phyloP scores from a whole-genome alignment of 139 green algal genomes.

The Spirogloea muscicola region DNA sequence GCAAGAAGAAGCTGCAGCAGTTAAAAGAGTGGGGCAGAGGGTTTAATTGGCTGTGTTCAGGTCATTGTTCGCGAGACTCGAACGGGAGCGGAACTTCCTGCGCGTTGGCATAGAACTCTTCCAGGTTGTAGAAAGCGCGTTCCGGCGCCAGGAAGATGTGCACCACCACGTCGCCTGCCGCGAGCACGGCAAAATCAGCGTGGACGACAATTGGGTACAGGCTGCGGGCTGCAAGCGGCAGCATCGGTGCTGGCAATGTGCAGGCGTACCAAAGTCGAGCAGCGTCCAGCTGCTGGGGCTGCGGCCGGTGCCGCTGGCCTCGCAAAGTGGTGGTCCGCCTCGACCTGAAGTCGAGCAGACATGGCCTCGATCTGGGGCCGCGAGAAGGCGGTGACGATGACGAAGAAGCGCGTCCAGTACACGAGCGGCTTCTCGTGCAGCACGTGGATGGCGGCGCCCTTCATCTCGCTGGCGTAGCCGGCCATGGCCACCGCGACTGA shows the following conservation, averaged over 20 bases:
- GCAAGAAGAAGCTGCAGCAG: no score
- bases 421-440: conserved; percentile 46
- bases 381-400: conserved; percentile 52
- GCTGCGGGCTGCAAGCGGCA: no score
- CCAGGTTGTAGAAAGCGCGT: conserved; percentile 52
- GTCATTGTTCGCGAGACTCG: no score
- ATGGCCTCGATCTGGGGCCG: conserved; percentile 50
- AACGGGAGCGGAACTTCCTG: conserved; percentile 31
- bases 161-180: conserved; percentile 50
- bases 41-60: no score
- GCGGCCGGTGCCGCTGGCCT: neutral
- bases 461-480: conserved; percentile 25
- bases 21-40: no score
- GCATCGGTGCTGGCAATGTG: no score
- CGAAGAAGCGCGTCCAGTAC: conserved; percentile 52
- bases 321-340: no score
- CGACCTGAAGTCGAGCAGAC: no score
- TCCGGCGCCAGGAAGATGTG: conserved; percentile 52
- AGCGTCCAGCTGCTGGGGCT: neutral
- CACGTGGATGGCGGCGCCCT: conserved; percentile 46
- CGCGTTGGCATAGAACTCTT: conserved; percentile 49
- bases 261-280: conserved; percentile 6
- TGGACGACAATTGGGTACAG: no score
- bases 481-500: conserved; percentile 49
- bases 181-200: no score